Conservation (phyloP, 2,329 filamentous ascomycete species). For the Phaeoacremonium minimum region DNA sequence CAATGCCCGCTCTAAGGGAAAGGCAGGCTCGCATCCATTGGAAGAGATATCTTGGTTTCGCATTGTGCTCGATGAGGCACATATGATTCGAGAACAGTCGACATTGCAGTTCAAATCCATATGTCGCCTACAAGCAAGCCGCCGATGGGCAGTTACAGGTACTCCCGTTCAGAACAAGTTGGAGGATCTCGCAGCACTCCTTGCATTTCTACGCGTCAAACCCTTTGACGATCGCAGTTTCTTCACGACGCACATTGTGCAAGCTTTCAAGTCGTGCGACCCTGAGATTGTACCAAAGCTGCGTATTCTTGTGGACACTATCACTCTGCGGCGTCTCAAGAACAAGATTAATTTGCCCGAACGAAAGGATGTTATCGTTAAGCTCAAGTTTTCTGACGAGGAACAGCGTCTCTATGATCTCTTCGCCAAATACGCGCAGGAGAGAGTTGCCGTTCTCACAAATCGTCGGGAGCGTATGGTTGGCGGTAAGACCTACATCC, state of each 20-base stretch:
- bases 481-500: conserved; percentile 85
- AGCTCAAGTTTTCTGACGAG: conserved; percentile 68
- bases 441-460: conserved; percentile 73
- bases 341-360: conserved; percentile 82
- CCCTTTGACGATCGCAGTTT: conserved; percentile 77
- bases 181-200: conserved; percentile 81
- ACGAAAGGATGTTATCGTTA: conserved; percentile 68
- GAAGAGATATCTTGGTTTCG: conserved; percentile 86
- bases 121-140: conserved; percentile 71
- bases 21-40: conserved; percentile 59
- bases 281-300: conserved; percentile 80
- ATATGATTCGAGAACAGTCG: conserved; percentile 83
- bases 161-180: conserved; percentile 93
- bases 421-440: conserved; percentile 76
- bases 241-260: conserved; percentile 76
- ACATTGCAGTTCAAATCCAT: conserved; percentile 83
- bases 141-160: conserved; percentile 95
- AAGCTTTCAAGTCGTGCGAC: conserved; percentile 83
- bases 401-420: conserved; percentile 79
- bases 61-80: conserved; percentile 90
- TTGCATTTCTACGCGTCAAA: conserved; percentile 78
- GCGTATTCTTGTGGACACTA: conserved; percentile 86
- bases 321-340: conserved; percentile 87
- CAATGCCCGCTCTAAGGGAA: conserved; percentile 56
- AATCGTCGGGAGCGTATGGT: conserved; percentile 61